Evolutionary conservation across 2,329 filamentous ascomycete genomes (phyloP).

Genomic region (Zymoseptoria ardabiliae): DNA sequence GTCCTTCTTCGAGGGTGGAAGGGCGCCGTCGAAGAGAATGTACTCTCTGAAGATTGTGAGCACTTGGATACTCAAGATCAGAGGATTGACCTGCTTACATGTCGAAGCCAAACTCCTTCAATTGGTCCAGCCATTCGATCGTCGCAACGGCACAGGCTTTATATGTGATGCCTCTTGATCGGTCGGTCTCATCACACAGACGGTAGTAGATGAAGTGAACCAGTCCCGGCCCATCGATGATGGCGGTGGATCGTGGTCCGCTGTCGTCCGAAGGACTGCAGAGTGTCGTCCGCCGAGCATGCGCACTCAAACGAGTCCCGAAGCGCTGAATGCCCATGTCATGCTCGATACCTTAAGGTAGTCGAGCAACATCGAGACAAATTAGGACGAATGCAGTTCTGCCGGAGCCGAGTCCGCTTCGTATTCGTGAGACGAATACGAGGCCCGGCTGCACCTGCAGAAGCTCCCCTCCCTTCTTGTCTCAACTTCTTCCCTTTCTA

Average conservation of each 20-base stretch:
- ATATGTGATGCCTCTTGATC: slow-evolving; percentile 37
- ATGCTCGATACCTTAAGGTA: no score
- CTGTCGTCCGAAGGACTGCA: slow-evolving; percentile 5
- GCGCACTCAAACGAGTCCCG: slow-evolving; percentile 14
- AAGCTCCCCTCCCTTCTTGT: not conserved
- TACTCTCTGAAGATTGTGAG: slow-evolving; percentile 42
- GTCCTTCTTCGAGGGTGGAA: slow-evolving; percentile 60
- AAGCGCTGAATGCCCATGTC: slow-evolving; percentile 22
- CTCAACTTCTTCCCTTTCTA: not conserved
- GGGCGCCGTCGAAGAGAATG: slow-evolving; percentile 79
- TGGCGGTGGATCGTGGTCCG: slow-evolving; percentile 25
- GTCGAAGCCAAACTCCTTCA: slow-evolving; percentile 49
- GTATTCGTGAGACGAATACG: not conserved
- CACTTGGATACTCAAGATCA: not conserved
- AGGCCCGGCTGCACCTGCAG: not conserved
- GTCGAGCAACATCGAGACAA: not conserved
- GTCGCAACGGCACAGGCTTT: slow-evolving; percentile 53
- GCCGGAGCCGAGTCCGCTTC: not conserved
- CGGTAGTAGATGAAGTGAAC: slow-evolving; percentile 63
- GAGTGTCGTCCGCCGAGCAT: slow-evolving; percentile 1
- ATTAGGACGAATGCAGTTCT: not conserved
- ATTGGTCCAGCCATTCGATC: slow-evolving; percentile 54
- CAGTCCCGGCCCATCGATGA: slow-evolving; percentile 72
- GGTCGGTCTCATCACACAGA: slow-evolving; percentile 7
- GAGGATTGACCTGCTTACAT: slow-evolving; percentile 48